phyloP scores from a whole-genome alignment of 2,329 filamentous ascomycete genomes.

The Trichoderma sp. region DNA sequence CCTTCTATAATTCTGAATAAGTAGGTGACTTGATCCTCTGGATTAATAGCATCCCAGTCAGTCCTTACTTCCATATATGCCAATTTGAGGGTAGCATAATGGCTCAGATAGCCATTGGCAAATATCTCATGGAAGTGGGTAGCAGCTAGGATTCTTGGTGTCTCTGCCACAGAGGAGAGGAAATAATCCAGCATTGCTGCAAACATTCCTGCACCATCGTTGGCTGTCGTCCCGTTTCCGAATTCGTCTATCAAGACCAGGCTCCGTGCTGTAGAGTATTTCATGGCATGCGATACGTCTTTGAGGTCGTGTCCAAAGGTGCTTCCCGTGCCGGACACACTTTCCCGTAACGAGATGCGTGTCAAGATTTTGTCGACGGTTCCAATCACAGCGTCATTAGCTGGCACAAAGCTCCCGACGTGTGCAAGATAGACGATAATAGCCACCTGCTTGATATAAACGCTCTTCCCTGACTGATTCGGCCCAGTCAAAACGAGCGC shows the following conservation, averaged over 20 bases:
- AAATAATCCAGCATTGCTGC: conserved; percentile 62
- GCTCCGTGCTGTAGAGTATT: conserved; percentile 72
- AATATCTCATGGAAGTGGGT: conserved; percentile 75
- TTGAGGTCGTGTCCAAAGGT: conserved; percentile 79
- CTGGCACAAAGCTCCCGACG: conserved; percentile 89
- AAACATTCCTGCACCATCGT: conserved; percentile 62
- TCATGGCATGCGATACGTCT: conserved; percentile 77
- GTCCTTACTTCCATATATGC: conserved; percentile 73
- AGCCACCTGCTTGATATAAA: conserved; percentile 92
- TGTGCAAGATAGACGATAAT: conserved; percentile 92
- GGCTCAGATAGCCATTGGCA: conserved; percentile 59
- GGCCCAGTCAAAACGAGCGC: conserved; percentile 86
- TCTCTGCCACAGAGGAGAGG: conserved; percentile 46
- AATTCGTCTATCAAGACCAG: conserved; percentile 94
- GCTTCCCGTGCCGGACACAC: conserved; percentile 60
- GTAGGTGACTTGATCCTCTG: conserved; percentile 68
- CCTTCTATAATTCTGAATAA: conserved; percentile 72
- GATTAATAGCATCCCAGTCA: conserved; percentile 52
- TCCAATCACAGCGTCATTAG: conserved; percentile 73
- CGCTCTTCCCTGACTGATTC: conserved; percentile 95
- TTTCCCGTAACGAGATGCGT: conserved; percentile 74
- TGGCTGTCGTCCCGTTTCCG: conserved; percentile 62
- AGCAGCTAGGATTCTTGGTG: conserved; percentile 61
- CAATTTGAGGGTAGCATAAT: conserved; percentile 56
- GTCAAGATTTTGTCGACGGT: conserved; percentile 92